A percentile compares a stretch with the other conserved stretches of the same genome.
These are phyloP conservation scores for Paramecium pentaurelia DNA, from an alignment of 73 alveolate species.

Conservation along the genomic window DNA sequence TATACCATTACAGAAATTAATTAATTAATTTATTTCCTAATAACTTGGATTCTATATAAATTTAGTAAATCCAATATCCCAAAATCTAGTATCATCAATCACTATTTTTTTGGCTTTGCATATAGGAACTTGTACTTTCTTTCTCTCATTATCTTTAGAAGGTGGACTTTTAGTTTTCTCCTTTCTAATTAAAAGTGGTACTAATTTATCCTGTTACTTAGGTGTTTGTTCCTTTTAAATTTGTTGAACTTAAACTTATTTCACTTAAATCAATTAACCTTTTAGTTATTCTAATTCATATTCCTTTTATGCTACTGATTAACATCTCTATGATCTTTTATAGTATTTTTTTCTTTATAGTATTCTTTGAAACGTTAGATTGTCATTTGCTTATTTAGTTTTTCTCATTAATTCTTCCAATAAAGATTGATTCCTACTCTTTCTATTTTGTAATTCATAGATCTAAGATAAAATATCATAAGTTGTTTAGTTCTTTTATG, in stretches of 20 bases:
- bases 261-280: constrained; percentile 31
- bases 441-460: constrained; percentile 23
- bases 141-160: not conserved
- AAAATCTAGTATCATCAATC: constrained; percentile 33
- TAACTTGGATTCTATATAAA: constrained; percentile 23
- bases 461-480: constrained; percentile 17
- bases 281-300: constrained; percentile 8
- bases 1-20: not conserved
- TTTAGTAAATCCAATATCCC: constrained; percentile 42
- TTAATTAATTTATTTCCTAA: constrained; percentile 5
- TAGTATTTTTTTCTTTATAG: not conserved
- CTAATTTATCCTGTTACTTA: not conserved
- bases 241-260: not conserved
- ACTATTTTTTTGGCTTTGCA: constrained; percentile 13
- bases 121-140: not conserved
- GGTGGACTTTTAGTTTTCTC: not conserved
- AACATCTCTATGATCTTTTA: constrained; percentile 25
- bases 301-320: constrained; percentile 29
- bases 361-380: not conserved
- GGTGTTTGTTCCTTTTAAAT: not conserved
- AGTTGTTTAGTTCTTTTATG: not conserved
- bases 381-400: constrained; percentile 6
- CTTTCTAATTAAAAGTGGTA: not conserved
- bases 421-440: constrained; percentile 13
- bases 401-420: constrained; percentile 43